Conservation (phyloP, 2,329 filamentous ascomycete species). For the Ascochyta viciae-villosae region DNA sequence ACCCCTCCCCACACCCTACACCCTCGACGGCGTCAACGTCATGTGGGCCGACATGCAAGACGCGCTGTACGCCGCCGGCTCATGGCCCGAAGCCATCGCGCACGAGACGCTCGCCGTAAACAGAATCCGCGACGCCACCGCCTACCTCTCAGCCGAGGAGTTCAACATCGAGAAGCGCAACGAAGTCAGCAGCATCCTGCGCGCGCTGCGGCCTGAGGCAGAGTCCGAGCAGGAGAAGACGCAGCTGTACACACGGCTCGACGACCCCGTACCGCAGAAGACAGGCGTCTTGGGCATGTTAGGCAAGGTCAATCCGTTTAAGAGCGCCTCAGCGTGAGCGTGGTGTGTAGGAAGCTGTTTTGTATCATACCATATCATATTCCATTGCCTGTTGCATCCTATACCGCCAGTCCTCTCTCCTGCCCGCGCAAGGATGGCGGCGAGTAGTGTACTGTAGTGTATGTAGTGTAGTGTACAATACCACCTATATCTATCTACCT, state of each 20-base stretch:
- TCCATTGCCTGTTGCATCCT: too few species aligned
- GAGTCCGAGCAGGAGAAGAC: constrained; percentile 8
- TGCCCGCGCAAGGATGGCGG: too few species aligned
- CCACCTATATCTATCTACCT: too few species aligned
- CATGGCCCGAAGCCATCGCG: constrained; percentile 32
- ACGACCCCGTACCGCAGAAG: constrained; percentile 11
- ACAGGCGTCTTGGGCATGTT: constrained; percentile 18
- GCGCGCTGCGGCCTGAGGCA: constrained; percentile 13
- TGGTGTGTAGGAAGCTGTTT: not conserved
- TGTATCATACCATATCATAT: not conserved
- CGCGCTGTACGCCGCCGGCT: constrained; percentile 32
- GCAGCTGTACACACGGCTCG: not conserved
- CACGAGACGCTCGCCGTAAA: constrained; percentile 32
- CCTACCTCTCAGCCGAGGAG: constrained; percentile 29
- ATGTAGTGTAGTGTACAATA: too few species aligned
- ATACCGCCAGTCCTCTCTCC: too few species aligned
- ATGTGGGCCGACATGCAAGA: constrained; percentile 46
- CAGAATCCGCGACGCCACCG: constrained; percentile 14
- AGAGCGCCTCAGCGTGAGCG: constrained; percentile 21
- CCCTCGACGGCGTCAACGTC: constrained; percentile 36
- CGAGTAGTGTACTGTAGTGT: too few species aligned
- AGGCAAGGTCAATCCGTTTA: constrained; percentile 29
- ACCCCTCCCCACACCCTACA: constrained; percentile 29
- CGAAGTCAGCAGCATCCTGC: constrained; percentile 27
- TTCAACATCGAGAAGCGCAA: constrained; percentile 25